These are phyloP conservation scores for Trichoderma afroharzianum DNA, from an alignment of 2,329 filamentous ascomycete species.

Conservation along the genomic window DNA sequence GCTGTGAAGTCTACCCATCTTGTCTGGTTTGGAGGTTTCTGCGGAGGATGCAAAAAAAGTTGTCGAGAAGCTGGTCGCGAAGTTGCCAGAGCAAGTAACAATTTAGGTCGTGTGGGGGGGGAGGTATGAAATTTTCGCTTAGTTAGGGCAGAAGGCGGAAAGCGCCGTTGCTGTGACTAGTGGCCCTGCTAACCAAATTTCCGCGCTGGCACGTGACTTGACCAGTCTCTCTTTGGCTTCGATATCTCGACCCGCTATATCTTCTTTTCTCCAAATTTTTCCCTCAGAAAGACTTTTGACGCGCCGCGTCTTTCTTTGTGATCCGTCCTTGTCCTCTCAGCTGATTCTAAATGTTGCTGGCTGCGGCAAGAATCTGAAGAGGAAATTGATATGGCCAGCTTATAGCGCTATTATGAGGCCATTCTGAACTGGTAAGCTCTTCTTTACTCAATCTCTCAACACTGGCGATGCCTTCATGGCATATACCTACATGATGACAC, in stretches of 20 bases:
- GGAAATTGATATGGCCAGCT: neutral
- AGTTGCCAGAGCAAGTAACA: conserved; percentile 23
- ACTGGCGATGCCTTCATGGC: conserved; percentile 14
- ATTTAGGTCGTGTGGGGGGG: conserved; percentile 36
- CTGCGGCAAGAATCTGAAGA: neutral
- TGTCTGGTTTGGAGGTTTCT: conserved; percentile 45
- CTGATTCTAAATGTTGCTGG: neutral
- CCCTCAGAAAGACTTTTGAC: neutral
- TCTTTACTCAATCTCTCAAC: neutral
- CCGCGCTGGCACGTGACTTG: neutral
- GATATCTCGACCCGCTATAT: conserved; percentile 3
- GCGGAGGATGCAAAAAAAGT: conserved; percentile 31
- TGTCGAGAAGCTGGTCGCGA: conserved; percentile 27
- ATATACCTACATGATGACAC: conserved; percentile 64
- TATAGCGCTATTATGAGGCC: neutral
- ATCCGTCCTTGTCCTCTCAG: neutral
- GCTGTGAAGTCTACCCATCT: conserved; percentile 97
- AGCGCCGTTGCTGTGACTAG: conserved; percentile 1
- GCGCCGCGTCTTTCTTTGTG: neutral
- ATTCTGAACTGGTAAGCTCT: conserved; percentile 33
- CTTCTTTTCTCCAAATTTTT: neutral
- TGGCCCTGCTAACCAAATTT: neutral
- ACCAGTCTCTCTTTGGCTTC: neutral
- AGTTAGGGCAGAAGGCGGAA: conserved; percentile 41
- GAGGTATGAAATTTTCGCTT: conserved; percentile 40